These are phyloP conservation scores for Rugonectria rugulosa DNA, from an alignment of 2,329 filamentous ascomycete genomes.

Conservation along the genomic window DNA sequence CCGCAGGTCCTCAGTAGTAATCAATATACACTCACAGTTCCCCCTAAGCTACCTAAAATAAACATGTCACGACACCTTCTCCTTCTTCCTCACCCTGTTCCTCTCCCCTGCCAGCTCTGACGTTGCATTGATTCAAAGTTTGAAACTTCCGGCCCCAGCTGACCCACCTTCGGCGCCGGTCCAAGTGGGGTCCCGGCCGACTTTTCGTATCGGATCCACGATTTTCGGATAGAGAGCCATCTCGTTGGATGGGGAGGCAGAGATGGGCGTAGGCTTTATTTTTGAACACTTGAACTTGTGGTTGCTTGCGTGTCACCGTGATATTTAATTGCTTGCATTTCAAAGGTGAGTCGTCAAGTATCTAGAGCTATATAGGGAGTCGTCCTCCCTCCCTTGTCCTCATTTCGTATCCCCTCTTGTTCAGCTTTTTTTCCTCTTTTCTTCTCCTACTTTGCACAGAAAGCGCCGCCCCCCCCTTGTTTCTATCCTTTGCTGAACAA, in stretches of 20 bases:
- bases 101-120: neutral
- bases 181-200: conserved; percentile 11
- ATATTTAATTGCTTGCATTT: neutral
- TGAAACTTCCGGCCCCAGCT: neutral
- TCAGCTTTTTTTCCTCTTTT: neutral
- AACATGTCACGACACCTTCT: neutral
- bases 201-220: conserved; percentile 14
- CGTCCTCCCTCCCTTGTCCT: neutral
- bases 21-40: too few relatives aligned
- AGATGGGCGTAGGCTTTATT: neutral
- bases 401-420: neutral
- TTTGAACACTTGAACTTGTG: neutral
- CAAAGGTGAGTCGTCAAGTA: neutral
- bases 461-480: neutral
- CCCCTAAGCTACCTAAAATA: neutral
- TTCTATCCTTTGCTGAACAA: neutral
- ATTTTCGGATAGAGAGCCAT: conserved; percentile 13
- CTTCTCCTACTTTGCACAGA: neutral
- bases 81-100: too few relatives aligned
- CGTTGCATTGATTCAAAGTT: neutral
- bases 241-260: conserved; percentile 9
- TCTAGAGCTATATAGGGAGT: neutral
- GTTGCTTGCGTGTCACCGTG: conserved; percentile 9
- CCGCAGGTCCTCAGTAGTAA: too few relatives aligned
- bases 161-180: conserved; percentile 2